Evolutionary conservation across 2,329 filamentous ascomycete species (phyloP), one percentile per base, ranked within the genome.

Genomic region (Cytospora chrysosperma): DNA sequence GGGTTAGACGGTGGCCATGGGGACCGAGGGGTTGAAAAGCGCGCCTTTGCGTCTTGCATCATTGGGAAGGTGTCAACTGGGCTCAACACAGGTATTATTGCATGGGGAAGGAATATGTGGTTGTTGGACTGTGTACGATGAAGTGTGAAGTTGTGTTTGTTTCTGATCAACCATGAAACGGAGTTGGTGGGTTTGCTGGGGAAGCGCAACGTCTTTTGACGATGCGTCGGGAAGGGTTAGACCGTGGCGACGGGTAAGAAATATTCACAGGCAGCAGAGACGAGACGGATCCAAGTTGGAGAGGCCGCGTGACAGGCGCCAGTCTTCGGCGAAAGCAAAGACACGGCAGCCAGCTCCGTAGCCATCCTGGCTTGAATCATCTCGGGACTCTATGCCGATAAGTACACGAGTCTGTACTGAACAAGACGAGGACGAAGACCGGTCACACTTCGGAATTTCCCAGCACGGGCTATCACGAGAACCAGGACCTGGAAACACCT

Each of bases 11-110:
- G 59, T 30, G 24, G 55, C 43, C 34, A 37, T 21, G 52, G 59
- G 47, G 37, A 57, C n/a, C 34, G 28, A 52, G 59, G 63, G 56
- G 62, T 47, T 54, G 56, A 65, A 65, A 67, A 62, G 62, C 62
- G 62, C 62, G 53, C 40, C 26, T 37, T 56, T 65, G 55, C 61
- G 64, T 62, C 62, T 63, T 62, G 52, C 63, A 64, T 66, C 64
- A 67, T 67, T 60, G 59, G 65, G 63, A 57, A 58, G 63, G 62
- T 65, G 62, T 65, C 59, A 59, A 21, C 27, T 62, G 56, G 59
- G 57, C 52, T 63, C 63, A 52, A 50, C n/a, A 24, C 10, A 43
- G 64, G 54, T 47, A 47, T 32, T 65, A 50, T 49, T 64, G 56
- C 64, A 65, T 64, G 64, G 64, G 57, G 59, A 43, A 57, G 57